Conservation (phyloP, 2,329 filamentous ascomycete genomes). For the Sporothrix pallida region DNA sequence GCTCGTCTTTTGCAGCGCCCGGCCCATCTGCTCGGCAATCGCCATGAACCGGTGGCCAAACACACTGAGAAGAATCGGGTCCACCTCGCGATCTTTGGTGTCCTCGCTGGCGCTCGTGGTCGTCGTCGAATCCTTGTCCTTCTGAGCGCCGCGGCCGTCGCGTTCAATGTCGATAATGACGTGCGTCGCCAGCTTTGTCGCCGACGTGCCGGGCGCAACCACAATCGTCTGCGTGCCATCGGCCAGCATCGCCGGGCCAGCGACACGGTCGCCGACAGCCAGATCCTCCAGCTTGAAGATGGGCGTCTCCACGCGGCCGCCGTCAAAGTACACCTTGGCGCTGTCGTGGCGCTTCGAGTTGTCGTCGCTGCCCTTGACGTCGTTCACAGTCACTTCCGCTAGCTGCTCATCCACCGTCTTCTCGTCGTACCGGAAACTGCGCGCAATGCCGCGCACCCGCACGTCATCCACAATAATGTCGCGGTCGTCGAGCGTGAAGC, state of each 20-base stretch:
- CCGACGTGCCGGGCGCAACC: conserved; percentile 77
- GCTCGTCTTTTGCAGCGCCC: conserved; percentile 33
- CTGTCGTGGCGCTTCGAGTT: conserved; percentile 65
- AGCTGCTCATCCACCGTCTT: conserved; percentile 86
- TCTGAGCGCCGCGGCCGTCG: conserved; percentile 38
- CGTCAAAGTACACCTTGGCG: conserved; percentile 81
- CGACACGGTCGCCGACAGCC: conserved; percentile 71
- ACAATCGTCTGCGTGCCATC: conserved; percentile 93
- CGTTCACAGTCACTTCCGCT: conserved; percentile 67
- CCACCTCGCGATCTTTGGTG: conserved; percentile 81
- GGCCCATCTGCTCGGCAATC: conserved; percentile 35
- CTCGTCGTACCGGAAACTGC: conserved; percentile 79
- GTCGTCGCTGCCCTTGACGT: conserved; percentile 53
- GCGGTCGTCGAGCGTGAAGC: conserved; percentile 81
- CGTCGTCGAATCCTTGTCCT: conserved; percentile 37
- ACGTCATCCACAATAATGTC: conserved; percentile 80
- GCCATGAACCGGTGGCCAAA: conserved; percentile 36
- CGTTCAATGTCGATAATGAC: conserved; percentile 84
- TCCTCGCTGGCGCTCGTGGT: conserved; percentile 69
- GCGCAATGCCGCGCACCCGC: conserved; percentile 80
- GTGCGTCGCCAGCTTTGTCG: conserved; percentile 81
- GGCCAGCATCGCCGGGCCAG: conserved; percentile 83
- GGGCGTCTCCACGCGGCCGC: conserved; percentile 75
- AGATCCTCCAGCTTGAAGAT: conserved; percentile 83
- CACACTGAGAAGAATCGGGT: conserved; percentile 56